Conservation (phyloP, 306 rosid genomes). For the Luffa aegyptiaca region DNA sequence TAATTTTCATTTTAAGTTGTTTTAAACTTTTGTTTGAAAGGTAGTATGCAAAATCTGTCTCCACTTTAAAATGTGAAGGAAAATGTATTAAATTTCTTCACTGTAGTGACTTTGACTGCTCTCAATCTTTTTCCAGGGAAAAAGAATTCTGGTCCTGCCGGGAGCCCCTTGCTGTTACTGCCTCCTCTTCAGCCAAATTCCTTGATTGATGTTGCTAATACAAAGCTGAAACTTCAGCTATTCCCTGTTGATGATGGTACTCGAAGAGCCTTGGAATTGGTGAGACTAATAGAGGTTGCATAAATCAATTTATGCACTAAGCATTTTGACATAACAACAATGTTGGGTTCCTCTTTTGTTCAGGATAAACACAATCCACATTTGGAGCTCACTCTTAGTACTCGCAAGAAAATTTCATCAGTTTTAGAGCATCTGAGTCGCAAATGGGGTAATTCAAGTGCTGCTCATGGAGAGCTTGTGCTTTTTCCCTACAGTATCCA, state of each 20-base stretch:
- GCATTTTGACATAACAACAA: slow-evolving; percentile 7
- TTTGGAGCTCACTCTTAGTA: slow-evolving; percentile 89
- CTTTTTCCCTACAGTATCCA: slow-evolving; percentile 69
- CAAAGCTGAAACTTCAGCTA: slow-evolving; percentile 84
- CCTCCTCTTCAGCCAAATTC: slow-evolving; percentile 43
- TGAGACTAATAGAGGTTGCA: slow-evolving; percentile 24
- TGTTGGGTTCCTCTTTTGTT: slow-evolving; percentile 5
- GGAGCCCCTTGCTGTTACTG: slow-evolving; percentile 30
- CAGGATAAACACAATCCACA: slow-evolving; percentile 92
- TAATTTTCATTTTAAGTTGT: not conserved
- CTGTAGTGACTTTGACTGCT: not conserved
- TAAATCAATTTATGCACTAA: not conserved
- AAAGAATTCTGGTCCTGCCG: slow-evolving; percentile 33
- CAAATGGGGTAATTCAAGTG: slow-evolving; percentile 89
- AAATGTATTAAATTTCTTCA: slow-evolving; percentile 14
- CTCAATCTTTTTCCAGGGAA: slow-evolving; percentile 40
- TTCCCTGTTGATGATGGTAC: slow-evolving; percentile 89
- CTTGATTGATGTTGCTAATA: slow-evolving; percentile 36
- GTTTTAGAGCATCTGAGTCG: slow-evolving; percentile 87
- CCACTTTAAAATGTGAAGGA: not conserved
- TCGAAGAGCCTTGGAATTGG: slow-evolving; percentile 88
- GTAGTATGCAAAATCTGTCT: not conserved
- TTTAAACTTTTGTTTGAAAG: not conserved
- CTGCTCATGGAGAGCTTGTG: slow-evolving; percentile 77
- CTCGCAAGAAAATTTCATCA: slow-evolving; percentile 88